Conservation (phyloP, 73 alveolate species). For the Tetrahymena thermophila region DNA sequence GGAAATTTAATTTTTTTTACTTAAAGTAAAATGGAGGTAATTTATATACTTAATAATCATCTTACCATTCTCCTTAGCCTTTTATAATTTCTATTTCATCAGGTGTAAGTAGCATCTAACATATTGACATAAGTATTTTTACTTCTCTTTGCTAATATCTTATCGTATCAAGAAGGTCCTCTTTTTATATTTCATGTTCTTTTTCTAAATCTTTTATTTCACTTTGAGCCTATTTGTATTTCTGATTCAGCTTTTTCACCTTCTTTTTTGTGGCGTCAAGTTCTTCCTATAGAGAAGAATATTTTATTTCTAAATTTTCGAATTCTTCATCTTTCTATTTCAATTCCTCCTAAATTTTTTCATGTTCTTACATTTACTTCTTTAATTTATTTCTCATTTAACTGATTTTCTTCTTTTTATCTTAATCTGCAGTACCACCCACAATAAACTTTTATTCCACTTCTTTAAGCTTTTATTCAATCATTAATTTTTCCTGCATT, state of each 20-base stretch:
- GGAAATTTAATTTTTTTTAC: conserved; percentile 27
- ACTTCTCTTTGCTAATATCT: conserved; percentile 33
- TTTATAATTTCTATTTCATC: conserved; percentile 38
- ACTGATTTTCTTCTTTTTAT: conserved; percentile 56
- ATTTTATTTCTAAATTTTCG: conserved; percentile 35
- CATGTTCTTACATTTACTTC: conserved; percentile 55
- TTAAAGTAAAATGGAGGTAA: conserved; percentile 45
- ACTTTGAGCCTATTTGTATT: conserved; percentile 6
- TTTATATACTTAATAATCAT: conserved; percentile 35
- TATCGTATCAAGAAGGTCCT: conserved; percentile 43
- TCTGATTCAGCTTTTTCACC: not conserved
- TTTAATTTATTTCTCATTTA: conserved; percentile 52
- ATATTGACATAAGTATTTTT: conserved; percentile 7
- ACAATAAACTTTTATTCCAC: conserved; percentile 50
- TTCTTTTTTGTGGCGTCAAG: conserved; percentile 25
- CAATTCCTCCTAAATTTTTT: conserved; percentile 53
- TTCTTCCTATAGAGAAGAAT: conserved; percentile 35
- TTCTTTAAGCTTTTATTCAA: conserved; percentile 29
- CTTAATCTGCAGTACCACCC: conserved; percentile 68
- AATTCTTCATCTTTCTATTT: conserved; percentile 52
- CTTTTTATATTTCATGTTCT: conserved; percentile 41
- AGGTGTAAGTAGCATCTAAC: conserved; percentile 30
- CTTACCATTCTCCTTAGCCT: conserved; percentile 34
- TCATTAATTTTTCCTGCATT: conserved; percentile 15
- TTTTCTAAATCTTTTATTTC: conserved; percentile 37